These are phyloP conservation scores for Rhytidiadelphus loreus DNA, from an alignment of 225 moss, liverwort and hornwort species.

Conservation along the genomic window DNA sequence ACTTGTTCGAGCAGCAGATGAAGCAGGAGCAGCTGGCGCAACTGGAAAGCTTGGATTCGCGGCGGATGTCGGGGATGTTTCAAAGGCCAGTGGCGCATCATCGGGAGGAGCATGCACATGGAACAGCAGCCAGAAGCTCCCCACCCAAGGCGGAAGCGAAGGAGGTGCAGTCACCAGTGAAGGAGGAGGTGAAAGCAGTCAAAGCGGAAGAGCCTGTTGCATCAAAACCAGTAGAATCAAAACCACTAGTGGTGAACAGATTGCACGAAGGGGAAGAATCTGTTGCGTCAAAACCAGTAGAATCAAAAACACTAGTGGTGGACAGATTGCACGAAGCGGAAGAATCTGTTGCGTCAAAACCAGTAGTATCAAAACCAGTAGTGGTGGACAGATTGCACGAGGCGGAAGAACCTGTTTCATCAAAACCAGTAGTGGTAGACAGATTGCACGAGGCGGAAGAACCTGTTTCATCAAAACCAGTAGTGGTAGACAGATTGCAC, in stretches of 20 bases:
- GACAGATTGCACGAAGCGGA: not conserved
- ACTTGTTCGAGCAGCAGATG: constrained; percentile 37
- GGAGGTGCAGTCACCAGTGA: not conserved
- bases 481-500: not conserved
- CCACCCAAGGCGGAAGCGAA: not conserved
- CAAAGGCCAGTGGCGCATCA: constrained; percentile 4
- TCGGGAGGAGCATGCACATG: constrained; percentile 3
- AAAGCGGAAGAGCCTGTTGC: not conserved
- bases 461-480: not conserved
- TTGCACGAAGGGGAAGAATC: not conserved
- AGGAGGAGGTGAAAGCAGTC: not conserved
- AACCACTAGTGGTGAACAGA: not conserved
- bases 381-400: not conserved
- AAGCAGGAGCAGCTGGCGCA: constrained; percentile 11
- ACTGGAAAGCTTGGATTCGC: not conserved
- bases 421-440: not conserved
- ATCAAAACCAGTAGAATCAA: not conserved
- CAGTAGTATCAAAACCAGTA: not conserved
- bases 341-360: not conserved
- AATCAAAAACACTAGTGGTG: not conserved
- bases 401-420: not conserved
- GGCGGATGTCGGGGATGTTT: constrained; percentile 10
- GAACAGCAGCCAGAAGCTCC: not conserved
- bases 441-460: not conserved
- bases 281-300: not conserved